Percentiles rank a stretch among this genome's conserved stretches.
These are phyloP conservation scores for Aspergillus saccharolyticus DNA, from an alignment of 495 filamentous ascomycete species.

Conservation along the genomic window DNA sequence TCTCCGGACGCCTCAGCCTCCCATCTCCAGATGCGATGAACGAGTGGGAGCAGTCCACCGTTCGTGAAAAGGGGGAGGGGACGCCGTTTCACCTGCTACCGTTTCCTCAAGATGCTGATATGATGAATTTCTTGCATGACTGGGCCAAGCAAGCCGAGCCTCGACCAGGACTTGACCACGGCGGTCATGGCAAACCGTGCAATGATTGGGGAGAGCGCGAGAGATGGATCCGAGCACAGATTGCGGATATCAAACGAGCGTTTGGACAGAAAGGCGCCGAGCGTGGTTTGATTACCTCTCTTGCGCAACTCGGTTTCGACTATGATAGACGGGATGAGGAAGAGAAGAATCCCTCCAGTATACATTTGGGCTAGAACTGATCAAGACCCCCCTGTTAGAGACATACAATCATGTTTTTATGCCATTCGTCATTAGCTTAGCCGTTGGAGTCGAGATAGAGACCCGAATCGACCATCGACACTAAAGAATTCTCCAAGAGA, in stretches of 20 bases:
- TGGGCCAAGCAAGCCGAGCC: slow-evolving; percentile 49
- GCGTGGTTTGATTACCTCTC: slow-evolving; percentile 36
- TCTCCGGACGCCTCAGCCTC: slow-evolving; percentile 59
- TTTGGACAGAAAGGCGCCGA: slow-evolving; percentile 46
- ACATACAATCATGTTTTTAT: too few species aligned
- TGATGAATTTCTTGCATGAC: slow-evolving; percentile 66
- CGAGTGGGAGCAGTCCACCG: slow-evolving; percentile 51
- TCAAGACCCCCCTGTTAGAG: too few species aligned
- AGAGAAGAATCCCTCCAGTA: slow-evolving; percentile 13
- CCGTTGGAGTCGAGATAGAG: too few species aligned
- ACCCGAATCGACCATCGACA: too few species aligned
- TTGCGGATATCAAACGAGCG: slow-evolving; percentile 51
- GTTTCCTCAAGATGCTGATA: slow-evolving; percentile 71
- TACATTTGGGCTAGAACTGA: neutral
- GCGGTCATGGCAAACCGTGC: slow-evolving; percentile 56
- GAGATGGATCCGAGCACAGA: slow-evolving; percentile 55
- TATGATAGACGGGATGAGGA: slow-evolving; percentile 40
- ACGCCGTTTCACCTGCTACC: slow-evolving; percentile 59
- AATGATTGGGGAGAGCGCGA: slow-evolving; percentile 63
- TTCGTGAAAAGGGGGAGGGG: slow-evolving; percentile 42
- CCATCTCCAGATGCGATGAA: slow-evolving; percentile 60
- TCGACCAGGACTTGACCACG: slow-evolving; percentile 37
- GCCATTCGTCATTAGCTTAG: too few species aligned
- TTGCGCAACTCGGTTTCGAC: slow-evolving; percentile 58
- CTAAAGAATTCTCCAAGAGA: too few species aligned